phyloP scores from a whole-genome alignment of 768 basidiomycete species.

The Mycena albidolilacea region DNA sequence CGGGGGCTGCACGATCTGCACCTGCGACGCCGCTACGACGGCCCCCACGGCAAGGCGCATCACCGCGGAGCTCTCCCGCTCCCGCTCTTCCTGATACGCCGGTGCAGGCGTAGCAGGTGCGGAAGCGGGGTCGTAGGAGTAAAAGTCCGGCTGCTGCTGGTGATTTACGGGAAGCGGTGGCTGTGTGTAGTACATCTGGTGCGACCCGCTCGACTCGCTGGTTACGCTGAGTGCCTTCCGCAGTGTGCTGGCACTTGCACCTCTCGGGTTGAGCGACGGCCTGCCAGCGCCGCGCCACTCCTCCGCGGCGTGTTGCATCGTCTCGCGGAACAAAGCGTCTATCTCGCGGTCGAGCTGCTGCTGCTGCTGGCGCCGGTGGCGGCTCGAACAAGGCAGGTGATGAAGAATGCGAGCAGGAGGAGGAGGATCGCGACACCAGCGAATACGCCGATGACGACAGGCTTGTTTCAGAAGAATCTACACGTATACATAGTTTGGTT shows the following conservation, averaged over 20 bases:
- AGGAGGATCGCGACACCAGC: neutral
- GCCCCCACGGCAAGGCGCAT: too few species aligned
- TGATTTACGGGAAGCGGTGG: neutral
- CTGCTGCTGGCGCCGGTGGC: neutral
- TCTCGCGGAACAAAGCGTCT: neutral
- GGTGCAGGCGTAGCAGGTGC: too few species aligned
- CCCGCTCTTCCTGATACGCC: too few species aligned
- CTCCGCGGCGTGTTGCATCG: neutral
- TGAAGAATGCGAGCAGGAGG: neutral
- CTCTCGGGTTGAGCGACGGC: neutral
- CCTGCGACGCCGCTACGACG: too few species aligned
- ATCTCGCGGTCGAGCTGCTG: neutral
- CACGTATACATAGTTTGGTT: neutral
- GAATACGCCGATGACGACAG: neutral
- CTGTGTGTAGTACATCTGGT: neutral
- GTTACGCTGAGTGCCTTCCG: neutral
- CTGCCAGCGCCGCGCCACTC: neutral
- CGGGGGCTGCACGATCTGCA: too few species aligned
- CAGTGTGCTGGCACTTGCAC: too few species aligned
- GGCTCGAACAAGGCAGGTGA: neutral
- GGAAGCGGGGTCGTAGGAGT: too few species aligned
- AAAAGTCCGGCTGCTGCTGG: neutral
- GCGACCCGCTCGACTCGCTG: neutral
- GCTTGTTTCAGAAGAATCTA: neutral
- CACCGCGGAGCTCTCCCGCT: too few species aligned